Evolutionary conservation across 805 yeast genomes (phyloP).

Genomic region (Wickerhamiella bombiphila): DNA sequence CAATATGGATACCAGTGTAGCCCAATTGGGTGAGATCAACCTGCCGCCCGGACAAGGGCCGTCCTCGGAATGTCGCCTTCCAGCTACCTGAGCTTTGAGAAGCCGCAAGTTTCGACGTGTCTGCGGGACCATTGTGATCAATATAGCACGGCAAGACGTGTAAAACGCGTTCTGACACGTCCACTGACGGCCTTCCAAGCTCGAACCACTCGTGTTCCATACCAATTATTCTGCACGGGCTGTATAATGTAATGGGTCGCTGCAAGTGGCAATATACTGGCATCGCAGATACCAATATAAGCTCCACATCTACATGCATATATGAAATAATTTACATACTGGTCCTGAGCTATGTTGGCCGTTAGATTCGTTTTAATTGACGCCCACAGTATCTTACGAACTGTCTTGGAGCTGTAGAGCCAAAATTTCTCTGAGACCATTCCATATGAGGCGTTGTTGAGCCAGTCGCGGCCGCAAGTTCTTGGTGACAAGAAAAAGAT

Average conservation of each 20-base stretch:
- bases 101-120: conserved; percentile 7
- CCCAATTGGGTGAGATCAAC: conserved; percentile 11
- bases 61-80: conserved; percentile 13
- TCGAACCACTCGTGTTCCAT: not conserved
- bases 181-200: not conserved
- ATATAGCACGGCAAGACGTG: conserved; percentile 16
- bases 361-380: no score
- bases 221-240: not conserved
- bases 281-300: no score
- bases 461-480: conserved; percentile 8
- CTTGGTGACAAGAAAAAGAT: conserved; percentile 7
- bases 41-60: conserved; percentile 12
- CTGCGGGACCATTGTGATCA: conserved; percentile 10
- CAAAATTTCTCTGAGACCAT: not conserved
- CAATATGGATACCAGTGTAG: conserved; percentile 11
- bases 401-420: not conserved
- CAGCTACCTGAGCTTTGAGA: not conserved
- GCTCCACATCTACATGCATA: no score
- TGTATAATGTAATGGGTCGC: not conserved
- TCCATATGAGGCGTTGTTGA: not conserved
- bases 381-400: not conserved
- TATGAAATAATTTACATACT: no score
- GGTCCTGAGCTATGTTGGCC: no score
- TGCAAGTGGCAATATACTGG: not conserved
- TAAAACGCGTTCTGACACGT: conserved; percentile 3